Base-by-base conservation (phyloP, 331 rosid genomes). In the Pyrus hybrid region DNA sequence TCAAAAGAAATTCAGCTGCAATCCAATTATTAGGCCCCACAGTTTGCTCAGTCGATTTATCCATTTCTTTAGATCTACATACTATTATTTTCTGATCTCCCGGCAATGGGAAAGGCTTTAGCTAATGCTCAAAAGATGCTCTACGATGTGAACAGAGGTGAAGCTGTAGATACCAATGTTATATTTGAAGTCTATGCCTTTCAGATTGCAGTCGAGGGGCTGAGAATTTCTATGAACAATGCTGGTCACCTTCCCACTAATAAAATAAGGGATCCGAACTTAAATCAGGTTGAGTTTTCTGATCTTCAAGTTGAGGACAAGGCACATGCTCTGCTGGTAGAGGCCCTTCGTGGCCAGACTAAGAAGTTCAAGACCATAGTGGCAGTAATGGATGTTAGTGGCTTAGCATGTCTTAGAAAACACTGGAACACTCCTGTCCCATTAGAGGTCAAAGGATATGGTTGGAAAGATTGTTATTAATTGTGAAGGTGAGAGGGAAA, bases 391-490 rank as follows among this genome's bases (percentile, higher is more conserved):
- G 97, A 93, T 82, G 91, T 90, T n/a, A 63, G 89, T 81, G 73
- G 82, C 79, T 80, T 93, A 57, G 90, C 83, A 10, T 93, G 93
- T 85, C 87, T 90, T 22, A 83, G 97, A 83, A 90, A 87, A 79
- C 90, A 88, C 80, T 90, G 94, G 96, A 76, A 87, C 71, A 83
- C 91, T 69, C 81, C 81, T 67, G 86, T 93, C 57, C 93, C 96
- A 37, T 35, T 7, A 30, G 93, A 88, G 63, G 81, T 90, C 65
- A n/a, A 82, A 83, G 70, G 87, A 86, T 77, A 58, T 88, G 79
- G 91, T 88, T 63, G 87, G 74, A 51, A 73, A 87, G 54, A 79
- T 88, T 49, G 77, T 85, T 56, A 75, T 76, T 5, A 43, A 83
- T 35, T 82, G 85, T 62, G 88, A 75, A 14, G 89, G 71, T 28